phyloP scores from a whole-genome alignment of 75 land plant species.

The Azolla pinnata region DNA sequence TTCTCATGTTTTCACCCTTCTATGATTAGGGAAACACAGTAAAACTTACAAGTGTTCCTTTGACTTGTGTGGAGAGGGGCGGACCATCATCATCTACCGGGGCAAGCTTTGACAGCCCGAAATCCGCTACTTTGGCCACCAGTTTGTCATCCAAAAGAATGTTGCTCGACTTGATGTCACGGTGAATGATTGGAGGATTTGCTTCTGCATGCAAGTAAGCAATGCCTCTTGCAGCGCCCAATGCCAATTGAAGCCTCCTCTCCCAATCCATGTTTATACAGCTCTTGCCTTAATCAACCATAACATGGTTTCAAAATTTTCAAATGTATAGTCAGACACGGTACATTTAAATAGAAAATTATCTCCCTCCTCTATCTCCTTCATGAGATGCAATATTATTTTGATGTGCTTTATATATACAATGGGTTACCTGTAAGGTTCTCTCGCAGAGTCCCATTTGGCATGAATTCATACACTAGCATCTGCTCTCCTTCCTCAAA shows the following conservation, averaged over 20 bases:
- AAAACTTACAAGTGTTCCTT: conserved; percentile 28
- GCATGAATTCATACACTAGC: conserved; percentile 37
- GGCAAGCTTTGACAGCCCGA: conserved; percentile 22
- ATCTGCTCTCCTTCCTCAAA: conserved; percentile 49
- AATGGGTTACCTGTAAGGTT: conserved; percentile 22
- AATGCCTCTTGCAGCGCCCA: conserved; percentile 21
- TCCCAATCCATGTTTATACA: conserved; percentile 12
- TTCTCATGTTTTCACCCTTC: background rate
- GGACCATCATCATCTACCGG: conserved; percentile 8
- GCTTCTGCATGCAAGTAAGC: conserved; percentile 24
- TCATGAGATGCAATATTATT: background rate
- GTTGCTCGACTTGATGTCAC: conserved; percentile 26
- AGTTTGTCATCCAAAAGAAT: conserved; percentile 23
- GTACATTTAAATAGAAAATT: too few relatives aligned
- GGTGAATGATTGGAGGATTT: conserved; percentile 30
- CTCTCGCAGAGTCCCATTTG: conserved; percentile 25
- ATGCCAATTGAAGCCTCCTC: conserved; percentile 17
- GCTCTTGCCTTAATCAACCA: background rate
- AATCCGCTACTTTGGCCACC: conserved; percentile 27
- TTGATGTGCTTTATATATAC: background rate
- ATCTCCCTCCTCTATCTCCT: background rate
- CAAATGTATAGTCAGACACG: too few relatives aligned
- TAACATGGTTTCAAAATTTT: background rate
- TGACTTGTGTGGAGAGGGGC: conserved; percentile 19
- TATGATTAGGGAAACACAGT: too few relatives aligned